Conservation (phyloP, 1,139 yeast species). For the Geotrichum australiense region DNA sequence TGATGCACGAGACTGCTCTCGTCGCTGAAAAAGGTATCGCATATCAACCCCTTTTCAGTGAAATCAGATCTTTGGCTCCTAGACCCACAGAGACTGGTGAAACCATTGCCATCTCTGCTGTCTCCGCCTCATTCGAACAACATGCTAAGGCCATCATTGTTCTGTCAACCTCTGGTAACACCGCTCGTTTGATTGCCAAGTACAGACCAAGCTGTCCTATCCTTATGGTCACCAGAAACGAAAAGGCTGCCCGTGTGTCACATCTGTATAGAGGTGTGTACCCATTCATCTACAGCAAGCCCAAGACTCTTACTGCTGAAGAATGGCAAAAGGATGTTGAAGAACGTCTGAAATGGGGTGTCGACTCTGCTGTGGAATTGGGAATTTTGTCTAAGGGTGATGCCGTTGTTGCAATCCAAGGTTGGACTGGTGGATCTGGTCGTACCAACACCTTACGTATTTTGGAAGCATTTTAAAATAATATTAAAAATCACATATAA, state of each 20-base stretch:
- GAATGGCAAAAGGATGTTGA: conserved; percentile 98
- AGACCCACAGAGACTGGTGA: conserved; percentile 92
- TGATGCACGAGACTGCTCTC: conserved; percentile 97
- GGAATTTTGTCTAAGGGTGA: conserved; percentile 87
- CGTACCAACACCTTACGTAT: conserved; percentile 96
- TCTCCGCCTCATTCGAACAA: conserved; percentile 93
- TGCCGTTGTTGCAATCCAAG: conserved; percentile 90
- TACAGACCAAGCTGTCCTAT: conserved; percentile 97
- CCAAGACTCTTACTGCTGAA: conserved; percentile 45
- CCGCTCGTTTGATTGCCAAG: conserved; percentile 94
- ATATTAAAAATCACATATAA: too few species aligned
- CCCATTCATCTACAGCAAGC: conserved; percentile 79
- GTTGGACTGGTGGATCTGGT: conserved; percentile 98
- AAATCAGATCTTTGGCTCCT: conserved; percentile 75
- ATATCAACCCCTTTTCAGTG: conserved; percentile 79
- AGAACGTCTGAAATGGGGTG: conserved; percentile 89
- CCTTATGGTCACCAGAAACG: conserved; percentile 96
- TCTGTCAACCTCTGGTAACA: conserved; percentile 87
- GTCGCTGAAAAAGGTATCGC: conserved; percentile 97
- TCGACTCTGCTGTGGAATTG: conserved; percentile 79
- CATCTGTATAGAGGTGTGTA: conserved; percentile 98
- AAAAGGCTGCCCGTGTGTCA: conserved; percentile 84
- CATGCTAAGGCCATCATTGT: conserved; percentile 95
- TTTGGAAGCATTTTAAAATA: conserved; percentile 26
- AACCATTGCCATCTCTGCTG: conserved; percentile 97